These are phyloP conservation scores for Acer campestre DNA, from an alignment of 345 rosid genomes.

Conservation along the genomic window DNA sequence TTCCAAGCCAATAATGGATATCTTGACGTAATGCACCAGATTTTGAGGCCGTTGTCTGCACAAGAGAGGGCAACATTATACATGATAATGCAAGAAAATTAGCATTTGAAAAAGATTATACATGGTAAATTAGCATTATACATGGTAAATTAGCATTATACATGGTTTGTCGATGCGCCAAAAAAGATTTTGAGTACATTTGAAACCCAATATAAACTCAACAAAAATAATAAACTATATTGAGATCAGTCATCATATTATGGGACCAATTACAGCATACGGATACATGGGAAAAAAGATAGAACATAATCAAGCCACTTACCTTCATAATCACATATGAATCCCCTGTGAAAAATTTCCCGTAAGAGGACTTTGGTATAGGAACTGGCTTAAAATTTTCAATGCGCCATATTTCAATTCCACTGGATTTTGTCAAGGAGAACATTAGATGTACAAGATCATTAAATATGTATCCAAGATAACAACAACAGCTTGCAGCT, in stretches of 20 bases:
- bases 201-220: background rate
- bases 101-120: background rate
- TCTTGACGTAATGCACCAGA: conserved; percentile 78
- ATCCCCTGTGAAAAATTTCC: conserved; percentile 94
- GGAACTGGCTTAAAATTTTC: conserved; percentile 81
- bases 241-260: background rate
- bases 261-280: background rate
- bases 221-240: background rate
- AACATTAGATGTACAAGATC: conserved; percentile 19
- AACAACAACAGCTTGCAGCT: conserved; percentile 2
- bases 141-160: too few relatives aligned
- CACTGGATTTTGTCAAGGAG: conserved; percentile 69
- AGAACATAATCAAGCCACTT: conserved; percentile 21
- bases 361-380: conserved; percentile 67
- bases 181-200: background rate
- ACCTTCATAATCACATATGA: conserved; percentile 93
- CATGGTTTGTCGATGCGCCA: background rate
- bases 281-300: background rate
- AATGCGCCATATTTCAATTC: conserved; percentile 95
- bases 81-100: background rate
- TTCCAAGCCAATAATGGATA: conserved; percentile 94
- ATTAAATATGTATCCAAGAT: conserved; percentile 4
- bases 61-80: conserved; percentile 9
- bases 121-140: background rate
- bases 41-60: conserved; percentile 76